Conservation (phyloP, 2,329 filamentous ascomycete genomes). For the Fusarium sp. region DNA sequence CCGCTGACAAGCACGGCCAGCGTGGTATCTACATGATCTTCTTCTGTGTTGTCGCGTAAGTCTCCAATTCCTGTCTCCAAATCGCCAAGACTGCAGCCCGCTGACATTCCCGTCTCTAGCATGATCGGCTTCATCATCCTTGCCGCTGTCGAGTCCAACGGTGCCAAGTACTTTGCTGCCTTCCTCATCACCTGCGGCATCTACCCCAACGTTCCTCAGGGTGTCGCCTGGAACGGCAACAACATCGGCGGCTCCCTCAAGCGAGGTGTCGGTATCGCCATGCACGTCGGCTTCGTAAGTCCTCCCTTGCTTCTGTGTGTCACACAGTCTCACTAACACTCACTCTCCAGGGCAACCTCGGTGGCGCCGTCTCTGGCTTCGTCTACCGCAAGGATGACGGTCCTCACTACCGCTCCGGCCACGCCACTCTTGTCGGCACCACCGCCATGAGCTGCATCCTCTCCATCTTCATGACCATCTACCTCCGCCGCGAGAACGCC, state of each 20-base stretch:
- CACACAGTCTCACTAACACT: constrained; percentile 32
- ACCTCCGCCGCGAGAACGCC: constrained; percentile 70
- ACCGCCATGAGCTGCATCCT: constrained; percentile 68
- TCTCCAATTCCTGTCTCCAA: constrained; percentile 21
- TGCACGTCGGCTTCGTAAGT: constrained; percentile 65
- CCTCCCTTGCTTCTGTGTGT: constrained; percentile 4
- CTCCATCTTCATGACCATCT: constrained; percentile 70
- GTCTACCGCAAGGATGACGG: constrained; percentile 59
- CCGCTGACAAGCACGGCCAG: constrained; percentile 58
- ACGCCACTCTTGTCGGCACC: constrained; percentile 71
- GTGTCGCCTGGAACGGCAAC: constrained; percentile 72
- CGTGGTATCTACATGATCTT: constrained; percentile 58
- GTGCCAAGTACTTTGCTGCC: constrained; percentile 64
- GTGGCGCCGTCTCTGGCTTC: constrained; percentile 55
- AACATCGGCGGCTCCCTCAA: constrained; percentile 71
- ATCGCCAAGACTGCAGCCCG: constrained; percentile 1
- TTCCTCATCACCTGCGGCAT: constrained; percentile 59
- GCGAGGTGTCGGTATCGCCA: constrained; percentile 69
- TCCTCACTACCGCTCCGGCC: constrained; percentile 71
- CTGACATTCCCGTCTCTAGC: constrained; percentile 42
- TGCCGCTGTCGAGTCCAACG: constrained; percentile 52
- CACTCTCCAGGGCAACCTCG: constrained; percentile 54
- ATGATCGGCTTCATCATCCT: constrained; percentile 55
- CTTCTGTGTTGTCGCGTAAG: constrained; percentile 56
- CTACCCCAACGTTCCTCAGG: constrained; percentile 70